These are phyloP conservation scores for Skeletonema potamos DNA, from an alignment of 108 stramenopile species.

Conservation along the genomic window DNA sequence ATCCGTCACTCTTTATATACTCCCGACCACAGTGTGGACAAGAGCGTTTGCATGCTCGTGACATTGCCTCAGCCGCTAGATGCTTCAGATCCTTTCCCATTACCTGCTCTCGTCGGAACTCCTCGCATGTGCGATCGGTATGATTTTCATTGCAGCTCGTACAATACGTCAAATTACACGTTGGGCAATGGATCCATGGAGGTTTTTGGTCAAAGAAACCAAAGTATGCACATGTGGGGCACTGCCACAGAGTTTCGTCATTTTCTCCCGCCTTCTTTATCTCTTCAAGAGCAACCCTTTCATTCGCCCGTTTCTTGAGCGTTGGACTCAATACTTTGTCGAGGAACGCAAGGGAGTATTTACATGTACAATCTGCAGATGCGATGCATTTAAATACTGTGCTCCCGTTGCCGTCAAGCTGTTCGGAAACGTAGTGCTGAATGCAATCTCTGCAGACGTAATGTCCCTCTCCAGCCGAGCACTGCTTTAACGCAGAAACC, in stretches of 20 bases:
- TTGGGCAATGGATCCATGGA: slow-evolving; percentile 22
- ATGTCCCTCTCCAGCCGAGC: slow-evolving; percentile 3
- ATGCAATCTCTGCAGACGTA: slow-evolving; percentile 19
- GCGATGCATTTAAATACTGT: slow-evolving; percentile 14
- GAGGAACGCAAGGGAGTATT: slow-evolving; percentile 8
- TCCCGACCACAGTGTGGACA: slow-evolving; percentile 17
- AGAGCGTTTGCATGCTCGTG: slow-evolving; percentile 1
- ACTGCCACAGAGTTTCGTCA: background rate
- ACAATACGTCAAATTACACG: slow-evolving; percentile 12
- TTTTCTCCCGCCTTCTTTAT: slow-evolving; percentile 9
- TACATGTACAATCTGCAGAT: background rate
- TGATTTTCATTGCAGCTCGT: slow-evolving; percentile 22
- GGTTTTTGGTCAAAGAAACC: slow-evolving; percentile 5
- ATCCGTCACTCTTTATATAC: slow-evolving; percentile 16
- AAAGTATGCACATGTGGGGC: background rate
- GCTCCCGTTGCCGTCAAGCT: slow-evolving; percentile 19
- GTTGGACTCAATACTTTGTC: slow-evolving; percentile 9
- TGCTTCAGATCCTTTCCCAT: slow-evolving; percentile 7
- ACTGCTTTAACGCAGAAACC: slow-evolving; percentile 6
- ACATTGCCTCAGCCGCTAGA: slow-evolving; percentile 21
- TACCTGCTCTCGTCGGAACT: background rate
- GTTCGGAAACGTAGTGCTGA: slow-evolving; percentile 19
- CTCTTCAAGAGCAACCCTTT: slow-evolving; percentile 3
- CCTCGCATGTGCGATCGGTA: slow-evolving; percentile 7
- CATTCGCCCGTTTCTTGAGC: slow-evolving; percentile 13